Conservation (phyloP, 2,329 filamentous ascomycete genomes). For the Coniosporium tulheliwenetii region DNA sequence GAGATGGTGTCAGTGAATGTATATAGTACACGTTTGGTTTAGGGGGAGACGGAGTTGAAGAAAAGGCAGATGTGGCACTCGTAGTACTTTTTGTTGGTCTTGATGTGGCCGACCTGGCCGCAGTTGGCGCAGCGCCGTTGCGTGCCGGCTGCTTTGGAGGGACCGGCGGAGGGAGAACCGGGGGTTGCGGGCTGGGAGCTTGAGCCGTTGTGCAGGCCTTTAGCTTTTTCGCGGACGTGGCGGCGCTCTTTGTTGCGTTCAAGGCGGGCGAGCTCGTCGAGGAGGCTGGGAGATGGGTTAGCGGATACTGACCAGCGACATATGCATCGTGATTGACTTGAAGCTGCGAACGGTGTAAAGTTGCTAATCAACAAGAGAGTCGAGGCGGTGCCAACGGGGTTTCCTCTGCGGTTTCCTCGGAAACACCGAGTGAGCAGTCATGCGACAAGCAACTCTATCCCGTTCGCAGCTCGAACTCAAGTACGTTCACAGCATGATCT, state of each 20-base stretch:
- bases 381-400: no score
- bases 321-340: no score
- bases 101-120: constrained; percentile 92
- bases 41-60: background rate
- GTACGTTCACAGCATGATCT: background rate
- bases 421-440: no score
- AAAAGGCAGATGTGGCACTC: background rate
- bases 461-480: no score
- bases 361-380: no score
- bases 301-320: background rate
- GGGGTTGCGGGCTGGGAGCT: constrained; percentile 21
- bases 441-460: no score
- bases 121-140: constrained; percentile 92
- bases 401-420: no score
- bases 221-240: constrained; percentile 80
- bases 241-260: constrained; percentile 84
- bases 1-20: constrained; percentile 1
- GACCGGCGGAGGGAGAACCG: constrained; percentile 27
- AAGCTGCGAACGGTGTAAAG: no score
- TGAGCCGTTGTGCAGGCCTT: constrained; percentile 36
- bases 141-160: constrained; percentile 48
- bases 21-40: constrained; percentile 2
- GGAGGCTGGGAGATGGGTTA: constrained; percentile 33
- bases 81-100: constrained; percentile 90
- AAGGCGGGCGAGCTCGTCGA: constrained; percentile 65